Conservation (phyloP, 192 early-diverging fungal genomes). For the Backusella australiensis region DNA sequence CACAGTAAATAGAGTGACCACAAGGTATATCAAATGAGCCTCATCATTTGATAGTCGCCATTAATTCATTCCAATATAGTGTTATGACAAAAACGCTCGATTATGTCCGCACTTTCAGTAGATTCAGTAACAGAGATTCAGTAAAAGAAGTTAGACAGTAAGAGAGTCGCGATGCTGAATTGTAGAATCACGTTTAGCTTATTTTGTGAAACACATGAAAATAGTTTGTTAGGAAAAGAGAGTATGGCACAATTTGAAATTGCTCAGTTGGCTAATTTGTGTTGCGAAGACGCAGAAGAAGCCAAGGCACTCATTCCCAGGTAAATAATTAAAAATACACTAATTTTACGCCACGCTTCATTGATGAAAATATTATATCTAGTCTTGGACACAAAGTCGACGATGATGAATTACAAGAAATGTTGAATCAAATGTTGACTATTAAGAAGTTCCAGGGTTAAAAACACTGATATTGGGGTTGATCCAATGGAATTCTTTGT, state of each 20-base stretch:
- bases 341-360: background rate
- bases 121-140: conserved; percentile 83
- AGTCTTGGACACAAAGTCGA: conserved; percentile 75
- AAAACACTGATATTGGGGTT: background rate
- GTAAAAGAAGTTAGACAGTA: conserved; percentile 81
- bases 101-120: conserved; percentile 82
- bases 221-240: conserved; percentile 18
- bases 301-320: conserved; percentile 89
- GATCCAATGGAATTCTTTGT: background rate
- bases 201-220: background rate
- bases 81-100: conserved; percentile 82
- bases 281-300: conserved; percentile 90
- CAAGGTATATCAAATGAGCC: conserved; percentile 19
- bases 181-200: background rate
- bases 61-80: conserved; percentile 30
- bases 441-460: conserved; percentile 78
- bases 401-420: conserved; percentile 70
- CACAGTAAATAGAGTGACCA: conserved; percentile 50
- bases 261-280: conserved; percentile 88
- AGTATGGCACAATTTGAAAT: conserved; percentile 76
- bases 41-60: background rate
- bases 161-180: background rate
- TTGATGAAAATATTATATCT: background rate
- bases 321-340: conserved; percentile 36
- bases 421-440: conserved; percentile 80